phyloP scores from a whole-genome alignment of 352 stramenopile genomes.

The Phytophthora sojae region DNA sequence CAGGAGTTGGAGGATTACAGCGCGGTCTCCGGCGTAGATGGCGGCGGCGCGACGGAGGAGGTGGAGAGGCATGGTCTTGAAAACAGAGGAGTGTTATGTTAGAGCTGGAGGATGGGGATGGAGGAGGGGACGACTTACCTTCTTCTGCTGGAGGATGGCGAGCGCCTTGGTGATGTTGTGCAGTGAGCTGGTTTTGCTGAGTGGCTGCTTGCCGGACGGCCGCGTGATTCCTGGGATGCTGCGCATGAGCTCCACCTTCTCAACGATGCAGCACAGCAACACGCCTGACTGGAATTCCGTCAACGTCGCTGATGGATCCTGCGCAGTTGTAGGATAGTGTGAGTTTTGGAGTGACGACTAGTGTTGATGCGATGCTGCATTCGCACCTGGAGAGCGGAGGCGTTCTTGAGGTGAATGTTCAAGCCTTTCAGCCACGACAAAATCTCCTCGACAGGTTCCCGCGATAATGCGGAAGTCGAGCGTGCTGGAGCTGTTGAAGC shows the following conservation, averaged over 20 bases:
- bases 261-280: conserved; percentile 69
- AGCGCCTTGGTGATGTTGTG: conserved; percentile 82
- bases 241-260: conserved; percentile 78
- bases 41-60: conserved; percentile 49
- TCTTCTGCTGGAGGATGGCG: conserved; percentile 66
- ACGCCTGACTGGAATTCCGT: conserved; percentile 67
- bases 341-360: neutral
- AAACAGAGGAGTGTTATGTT: neutral
- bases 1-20: conserved; percentile 51
- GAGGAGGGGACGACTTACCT: conserved; percentile 34
- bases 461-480: neutral
- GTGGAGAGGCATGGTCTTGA: conserved; percentile 59
- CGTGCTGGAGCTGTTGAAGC: neutral
- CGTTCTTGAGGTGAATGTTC: conserved; percentile 35
- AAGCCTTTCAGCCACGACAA: conserved; percentile 53
- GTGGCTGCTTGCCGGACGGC: conserved; percentile 29
- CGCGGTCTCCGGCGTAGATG: conserved; percentile 46
- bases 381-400: conserved; percentile 46
- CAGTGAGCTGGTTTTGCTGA: conserved; percentile 63
- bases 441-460: conserved; percentile 28
- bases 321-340: neutral
- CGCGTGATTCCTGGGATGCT: conserved; percentile 56
- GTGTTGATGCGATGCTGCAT: neutral
- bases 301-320: conserved; percentile 43
- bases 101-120: neutral